These are phyloP conservation scores for Claviceps humidiphila DNA, from an alignment of 2,329 filamentous ascomycete genomes.

Conservation along the genomic window DNA sequence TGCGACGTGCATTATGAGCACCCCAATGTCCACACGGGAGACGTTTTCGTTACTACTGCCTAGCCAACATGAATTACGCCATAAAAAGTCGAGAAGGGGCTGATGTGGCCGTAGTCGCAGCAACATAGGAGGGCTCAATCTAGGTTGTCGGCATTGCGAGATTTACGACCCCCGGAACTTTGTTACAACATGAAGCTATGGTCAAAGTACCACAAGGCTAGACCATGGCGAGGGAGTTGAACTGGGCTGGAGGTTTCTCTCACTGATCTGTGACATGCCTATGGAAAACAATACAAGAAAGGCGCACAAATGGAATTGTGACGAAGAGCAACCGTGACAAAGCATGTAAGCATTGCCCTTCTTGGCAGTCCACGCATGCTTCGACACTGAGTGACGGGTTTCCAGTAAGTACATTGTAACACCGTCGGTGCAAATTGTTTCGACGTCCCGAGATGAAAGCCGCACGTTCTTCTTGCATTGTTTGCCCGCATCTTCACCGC, in stretches of 20 bases:
- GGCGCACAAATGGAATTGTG: neutral
- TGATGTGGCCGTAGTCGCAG: constrained; percentile 9
- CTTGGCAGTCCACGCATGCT: constrained; percentile 15
- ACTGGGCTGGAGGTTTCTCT: constrained; percentile 11
- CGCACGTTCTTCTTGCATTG: constrained; percentile 14
- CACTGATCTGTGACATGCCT: constrained; percentile 7
- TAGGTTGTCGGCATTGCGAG: constrained; percentile 34
- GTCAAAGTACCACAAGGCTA: constrained; percentile 1
- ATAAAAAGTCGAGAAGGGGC: too few species aligned
- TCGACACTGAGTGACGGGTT: constrained; percentile 12
- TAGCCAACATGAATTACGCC: too few species aligned
- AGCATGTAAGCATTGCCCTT: constrained; percentile 5
- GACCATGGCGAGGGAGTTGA: constrained; percentile 11
- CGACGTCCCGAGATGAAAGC: constrained; percentile 1
- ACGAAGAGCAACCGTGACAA: neutral
- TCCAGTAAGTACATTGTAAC: constrained; percentile 12
- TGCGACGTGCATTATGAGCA: constrained; percentile 6
- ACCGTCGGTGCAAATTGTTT: constrained; percentile 7
- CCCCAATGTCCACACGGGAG: too few species aligned
- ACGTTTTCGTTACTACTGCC: too few species aligned
- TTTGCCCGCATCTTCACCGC: constrained; percentile 12
- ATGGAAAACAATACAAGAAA: neutral
- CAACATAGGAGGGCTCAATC: constrained; percentile 27
- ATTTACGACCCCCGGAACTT: constrained; percentile 13
- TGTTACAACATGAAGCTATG: constrained; percentile 9